Percentiles rank a stretch among this genome's conserved stretches.
Evolutionary conservation across 148 eudicot species (phyloP).

Genomic region (Persicaria maculosa): DNA sequence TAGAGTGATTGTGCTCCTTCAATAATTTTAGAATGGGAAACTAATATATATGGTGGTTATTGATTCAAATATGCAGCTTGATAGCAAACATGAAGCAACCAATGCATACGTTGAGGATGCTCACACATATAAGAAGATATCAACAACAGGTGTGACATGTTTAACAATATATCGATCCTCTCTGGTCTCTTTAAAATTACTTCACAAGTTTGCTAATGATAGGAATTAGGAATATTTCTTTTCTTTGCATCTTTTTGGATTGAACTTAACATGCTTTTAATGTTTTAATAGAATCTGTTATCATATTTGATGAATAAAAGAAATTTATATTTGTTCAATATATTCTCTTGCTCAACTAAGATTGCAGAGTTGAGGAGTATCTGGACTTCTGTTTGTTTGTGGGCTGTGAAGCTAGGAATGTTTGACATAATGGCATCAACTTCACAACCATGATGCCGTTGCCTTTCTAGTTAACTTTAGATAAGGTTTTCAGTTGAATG

Average conservation of each 20-base stretch:
- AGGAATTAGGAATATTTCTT: too few species aligned
- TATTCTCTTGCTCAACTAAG: neutral
- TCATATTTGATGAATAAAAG: neutral
- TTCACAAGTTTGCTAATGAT: too few species aligned
- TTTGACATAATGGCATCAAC: neutral
- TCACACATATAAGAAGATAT: too few species aligned
- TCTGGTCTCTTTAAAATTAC: too few species aligned
- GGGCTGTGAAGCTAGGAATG: neutral
- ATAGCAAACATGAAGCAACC: too few species aligned
- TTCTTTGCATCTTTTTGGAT: neutral
- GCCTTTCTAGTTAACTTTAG: neutral
- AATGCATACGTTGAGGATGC: too few species aligned
- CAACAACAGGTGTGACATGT: too few species aligned
- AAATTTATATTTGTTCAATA: neutral
- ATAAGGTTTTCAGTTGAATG: neutral
- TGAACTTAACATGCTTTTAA: neutral
- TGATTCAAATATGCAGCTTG: too few species aligned
- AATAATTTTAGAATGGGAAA: neutral
- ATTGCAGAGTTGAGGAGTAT: neutral
- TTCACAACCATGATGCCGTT: neutral
- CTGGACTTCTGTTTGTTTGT: neutral
- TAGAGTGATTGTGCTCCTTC: neutral
- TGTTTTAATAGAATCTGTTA: neutral
- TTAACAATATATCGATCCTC: too few species aligned
- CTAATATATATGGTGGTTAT: neutral